Evolutionary conservation across 345 rosid genomes (phyloP).

Genomic region (Eucalyptus shirleyi): DNA sequence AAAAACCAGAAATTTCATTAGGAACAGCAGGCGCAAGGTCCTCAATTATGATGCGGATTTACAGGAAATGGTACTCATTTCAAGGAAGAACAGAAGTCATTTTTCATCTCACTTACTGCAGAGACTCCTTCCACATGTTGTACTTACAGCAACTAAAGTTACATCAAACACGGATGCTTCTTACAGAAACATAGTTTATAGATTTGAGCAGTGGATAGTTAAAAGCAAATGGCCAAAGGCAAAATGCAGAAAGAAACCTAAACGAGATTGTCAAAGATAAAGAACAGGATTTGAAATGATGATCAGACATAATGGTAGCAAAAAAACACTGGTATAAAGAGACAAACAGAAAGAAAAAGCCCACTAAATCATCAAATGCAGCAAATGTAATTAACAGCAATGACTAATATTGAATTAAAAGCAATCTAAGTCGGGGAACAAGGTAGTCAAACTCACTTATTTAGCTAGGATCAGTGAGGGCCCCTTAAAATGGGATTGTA

Average conservation of each 20-base stretch:
- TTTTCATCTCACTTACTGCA: background rate
- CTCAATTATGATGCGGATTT: background rate
- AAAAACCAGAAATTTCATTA: slow-evolving; percentile 25
- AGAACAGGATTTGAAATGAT: background rate
- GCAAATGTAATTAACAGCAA: background rate
- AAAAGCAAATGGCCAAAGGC: background rate
- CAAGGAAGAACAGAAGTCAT: background rate
- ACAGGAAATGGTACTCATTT: background rate
- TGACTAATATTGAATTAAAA: background rate
- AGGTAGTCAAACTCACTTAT: background rate
- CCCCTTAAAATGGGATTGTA: background rate
- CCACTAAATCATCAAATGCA: background rate
- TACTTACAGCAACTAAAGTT: background rate
- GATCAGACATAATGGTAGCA: background rate
- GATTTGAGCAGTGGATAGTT: background rate
- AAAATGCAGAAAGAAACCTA: background rate
- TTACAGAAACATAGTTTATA: background rate
- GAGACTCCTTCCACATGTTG: background rate
- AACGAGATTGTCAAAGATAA: background rate
- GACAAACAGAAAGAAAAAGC: background rate
- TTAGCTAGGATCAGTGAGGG: background rate
- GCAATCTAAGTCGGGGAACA: background rate
- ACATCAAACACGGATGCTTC: background rate
- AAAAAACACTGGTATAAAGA: background rate
- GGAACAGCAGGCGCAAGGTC: background rate